These are phyloP conservation scores for Westerdykella aurantiaca DNA, from an alignment of 2,329 filamentous ascomycete species.

Conservation along the genomic window DNA sequence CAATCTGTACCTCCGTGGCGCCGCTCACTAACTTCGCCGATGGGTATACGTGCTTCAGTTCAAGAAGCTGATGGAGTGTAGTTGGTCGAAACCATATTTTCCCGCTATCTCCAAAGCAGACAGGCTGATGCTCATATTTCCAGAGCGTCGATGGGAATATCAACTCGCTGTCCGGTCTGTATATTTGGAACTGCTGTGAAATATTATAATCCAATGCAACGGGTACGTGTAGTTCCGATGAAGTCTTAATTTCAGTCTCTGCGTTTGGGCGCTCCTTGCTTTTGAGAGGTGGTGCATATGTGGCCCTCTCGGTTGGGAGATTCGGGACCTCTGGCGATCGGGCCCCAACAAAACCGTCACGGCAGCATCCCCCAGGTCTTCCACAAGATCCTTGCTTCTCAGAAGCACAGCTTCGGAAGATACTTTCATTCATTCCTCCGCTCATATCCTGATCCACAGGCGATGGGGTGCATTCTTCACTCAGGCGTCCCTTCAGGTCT, in stretches of 20 bases:
- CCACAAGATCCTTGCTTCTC: constrained; percentile 47
- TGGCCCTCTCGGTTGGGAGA: constrained; percentile 19
- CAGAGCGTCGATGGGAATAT: constrained; percentile 84
- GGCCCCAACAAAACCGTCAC: constrained; percentile 16
- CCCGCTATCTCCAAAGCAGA: constrained; percentile 86
- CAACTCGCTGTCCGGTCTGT: constrained; percentile 82
- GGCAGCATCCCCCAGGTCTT: constrained; percentile 35
- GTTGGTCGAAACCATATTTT: constrained; percentile 91
- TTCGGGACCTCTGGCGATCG: too few species aligned
- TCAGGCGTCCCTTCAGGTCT: constrained; percentile 42
- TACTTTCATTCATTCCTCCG: too few species aligned
- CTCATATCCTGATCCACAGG: too few species aligned
- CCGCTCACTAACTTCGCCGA: constrained; percentile 92
- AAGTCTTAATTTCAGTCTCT: constrained; percentile 48
- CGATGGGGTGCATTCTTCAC: constrained; percentile 31
- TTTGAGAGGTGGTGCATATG: constrained; percentile 32
- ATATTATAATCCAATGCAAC: constrained; percentile 23
- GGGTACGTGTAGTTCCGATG: constrained; percentile 29
- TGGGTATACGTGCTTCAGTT: constrained; percentile 80
- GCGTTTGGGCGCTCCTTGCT: constrained; percentile 24
- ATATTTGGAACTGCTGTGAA: constrained; percentile 68
- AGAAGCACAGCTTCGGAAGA: constrained; percentile 18
- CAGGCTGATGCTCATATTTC: constrained; percentile 69
- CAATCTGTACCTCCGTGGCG: constrained; percentile 93
- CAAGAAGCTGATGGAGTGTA: constrained; percentile 74